A percentile compares a stretch with the other conserved stretches of the same genome.
These are phyloP conservation scores for Castanea crenata DNA, from an alignment of 306 rosid genomes.

Conservation along the genomic window DNA sequence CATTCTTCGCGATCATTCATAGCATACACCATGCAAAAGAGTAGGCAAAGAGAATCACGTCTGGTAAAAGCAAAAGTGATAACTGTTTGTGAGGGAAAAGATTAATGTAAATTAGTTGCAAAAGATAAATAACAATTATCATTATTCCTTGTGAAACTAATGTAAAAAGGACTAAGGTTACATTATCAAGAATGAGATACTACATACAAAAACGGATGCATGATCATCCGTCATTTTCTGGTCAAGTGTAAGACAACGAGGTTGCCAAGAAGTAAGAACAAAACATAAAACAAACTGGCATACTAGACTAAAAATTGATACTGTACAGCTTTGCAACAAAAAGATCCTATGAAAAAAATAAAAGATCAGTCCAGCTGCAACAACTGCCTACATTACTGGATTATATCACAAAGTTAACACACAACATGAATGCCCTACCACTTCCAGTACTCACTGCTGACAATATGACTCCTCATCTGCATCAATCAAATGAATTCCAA, in stretches of 20 bases:
- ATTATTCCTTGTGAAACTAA: not conserved
- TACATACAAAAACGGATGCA: not conserved
- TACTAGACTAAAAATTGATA: not conserved
- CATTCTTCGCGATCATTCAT: not conserved
- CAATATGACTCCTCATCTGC: not conserved
- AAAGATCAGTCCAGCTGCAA: not conserved
- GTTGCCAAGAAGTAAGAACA: not conserved
- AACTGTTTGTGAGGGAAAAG: not conserved
- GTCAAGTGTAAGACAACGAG: not conserved
- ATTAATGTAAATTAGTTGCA: not conserved
- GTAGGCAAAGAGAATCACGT: not conserved
- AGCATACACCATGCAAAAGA: not conserved
- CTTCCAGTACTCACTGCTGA: not conserved
- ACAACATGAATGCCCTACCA: not conserved
- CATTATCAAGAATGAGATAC: not conserved
- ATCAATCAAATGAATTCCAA: not conserved
- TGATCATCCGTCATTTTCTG: not conserved
- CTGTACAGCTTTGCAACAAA: not conserved
- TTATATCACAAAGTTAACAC: not conserved
- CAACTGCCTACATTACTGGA: not conserved
- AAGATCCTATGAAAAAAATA: not conserved
- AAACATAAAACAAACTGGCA: not conserved
- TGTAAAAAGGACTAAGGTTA: not conserved
- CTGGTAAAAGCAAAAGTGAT: not conserved
- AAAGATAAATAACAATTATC: not conserved